phyloP scores from a whole-genome alignment of 352 stramenopile genomes.

The Globisporangium megalacanthum region DNA sequence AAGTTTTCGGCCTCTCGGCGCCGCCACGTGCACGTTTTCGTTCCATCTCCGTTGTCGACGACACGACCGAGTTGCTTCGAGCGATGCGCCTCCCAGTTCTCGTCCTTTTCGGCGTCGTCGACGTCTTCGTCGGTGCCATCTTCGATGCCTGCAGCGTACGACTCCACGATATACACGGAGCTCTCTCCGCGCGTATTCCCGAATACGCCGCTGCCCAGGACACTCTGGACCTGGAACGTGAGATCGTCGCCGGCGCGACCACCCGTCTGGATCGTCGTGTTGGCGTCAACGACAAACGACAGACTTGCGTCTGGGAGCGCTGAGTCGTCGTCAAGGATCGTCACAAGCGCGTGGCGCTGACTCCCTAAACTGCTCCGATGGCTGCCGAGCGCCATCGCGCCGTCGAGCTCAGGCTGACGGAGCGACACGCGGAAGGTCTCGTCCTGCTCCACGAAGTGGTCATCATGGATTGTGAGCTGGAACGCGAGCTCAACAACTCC shows the following conservation, averaged over 20 bases:
- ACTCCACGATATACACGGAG: slow-evolving; percentile 31
- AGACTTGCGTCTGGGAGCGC: slow-evolving; percentile 29
- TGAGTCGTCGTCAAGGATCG: slow-evolving; percentile 65
- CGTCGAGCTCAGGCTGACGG: slow-evolving; percentile 20
- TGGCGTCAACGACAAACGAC: slow-evolving; percentile 26
- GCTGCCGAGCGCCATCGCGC: not conserved
- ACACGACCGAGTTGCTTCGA: slow-evolving; percentile 18
- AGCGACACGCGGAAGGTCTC: slow-evolving; percentile 66
- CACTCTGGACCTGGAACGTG: slow-evolving; percentile 47
- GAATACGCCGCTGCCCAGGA: slow-evolving; percentile 31
- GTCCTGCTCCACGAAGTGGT: slow-evolving; percentile 63
- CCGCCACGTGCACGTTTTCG: slow-evolving; percentile 44
- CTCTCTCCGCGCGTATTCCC: slow-evolving; percentile 12
- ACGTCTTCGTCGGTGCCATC: slow-evolving; percentile 9
- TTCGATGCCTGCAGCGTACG: slow-evolving; percentile 21
- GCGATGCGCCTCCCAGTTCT: slow-evolving; percentile 14
- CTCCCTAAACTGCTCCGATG: slow-evolving; percentile 36
- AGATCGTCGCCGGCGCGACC: slow-evolving; percentile 37
- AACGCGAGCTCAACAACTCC: slow-evolving; percentile 86
- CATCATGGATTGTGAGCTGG: slow-evolving; percentile 90
- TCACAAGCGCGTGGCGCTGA: slow-evolving; percentile 57
- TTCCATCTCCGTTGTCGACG: slow-evolving; percentile 24
- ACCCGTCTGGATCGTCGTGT: slow-evolving; percentile 23
- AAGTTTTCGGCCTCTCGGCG: slow-evolving; percentile 39
- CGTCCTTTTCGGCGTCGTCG: not conserved